Base-by-base conservation (phyloP, 2,329 filamentous ascomycete genomes). In the Chrysoporthe puriensis region DNA sequence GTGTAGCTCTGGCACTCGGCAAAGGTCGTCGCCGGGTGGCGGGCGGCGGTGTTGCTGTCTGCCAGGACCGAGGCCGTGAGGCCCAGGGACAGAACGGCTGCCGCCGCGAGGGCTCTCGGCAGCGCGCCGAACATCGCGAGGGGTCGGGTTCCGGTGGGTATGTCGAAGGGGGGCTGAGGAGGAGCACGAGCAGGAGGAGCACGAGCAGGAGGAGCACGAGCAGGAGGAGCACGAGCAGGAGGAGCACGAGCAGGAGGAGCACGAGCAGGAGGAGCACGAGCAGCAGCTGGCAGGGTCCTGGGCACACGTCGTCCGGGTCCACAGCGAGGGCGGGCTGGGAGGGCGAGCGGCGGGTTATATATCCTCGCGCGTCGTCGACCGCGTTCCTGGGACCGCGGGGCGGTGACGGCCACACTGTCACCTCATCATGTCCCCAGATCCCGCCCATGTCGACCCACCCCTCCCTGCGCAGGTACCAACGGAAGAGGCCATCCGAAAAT, bases 1-100 rank as follows among this genome's bases (percentile, higher is more conserved):
- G 77, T 79, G 66, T 73, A 76, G 60, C 72, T 73, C 62, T 79
- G 77, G 64, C 77, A 79, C 63, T 73, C 70, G 14, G 70, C 70
- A 63, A 74, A 78, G 46, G 73, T 78, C 60, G 72, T 71, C 13
- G 72, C 74, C 13, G 76, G 76, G 59, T 54, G 44, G 2, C 62
- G 64, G 3, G 69, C 67, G 5, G 61, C 66, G 26, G 67, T 62
- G 48, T 69, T 57, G 56, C 40, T 52, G 40, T 65, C 63, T 50
- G 64, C 67, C 61, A 72, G 40, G 66, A 72, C 70, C 21, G 62
- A 46, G 44, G 34, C 40, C 54, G 62, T 36, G 42, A 67, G 4
- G 21, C 65, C 43, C 26, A 69, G 62, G 26, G 48, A 42, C 18
- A 62, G 40, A 7, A 69, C 54, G 18, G 56, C 50, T 26, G 26